Conservation (phyloP, 148 eudicot species). For the Silene latifolia region DNA sequence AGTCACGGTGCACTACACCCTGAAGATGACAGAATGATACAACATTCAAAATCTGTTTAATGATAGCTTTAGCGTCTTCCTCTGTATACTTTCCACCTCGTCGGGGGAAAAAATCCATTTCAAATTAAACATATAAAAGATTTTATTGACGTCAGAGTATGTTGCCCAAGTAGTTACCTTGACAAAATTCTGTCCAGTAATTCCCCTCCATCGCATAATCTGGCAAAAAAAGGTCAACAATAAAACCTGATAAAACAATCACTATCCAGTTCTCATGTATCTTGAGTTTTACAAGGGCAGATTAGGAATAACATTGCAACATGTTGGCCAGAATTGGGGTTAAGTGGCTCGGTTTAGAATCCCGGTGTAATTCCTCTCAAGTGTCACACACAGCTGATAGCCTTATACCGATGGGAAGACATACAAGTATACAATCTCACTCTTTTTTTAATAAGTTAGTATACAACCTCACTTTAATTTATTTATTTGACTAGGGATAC, state of each 20-base stretch:
- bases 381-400: background rate
- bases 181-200: constrained; percentile 61
- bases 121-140: background rate
- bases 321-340: background rate
- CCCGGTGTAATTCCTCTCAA: background rate
- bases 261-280: background rate
- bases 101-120: constrained; percentile 16
- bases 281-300: background rate
- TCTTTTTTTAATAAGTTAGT: too few species aligned
- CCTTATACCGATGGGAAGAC: background rate
- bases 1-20: constrained; percentile 77
- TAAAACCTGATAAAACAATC: background rate
- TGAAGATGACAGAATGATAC: constrained; percentile 75
- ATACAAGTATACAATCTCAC: background rate
- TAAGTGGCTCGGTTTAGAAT: background rate
- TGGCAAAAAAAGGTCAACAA: constrained; percentile 21
- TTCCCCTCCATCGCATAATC: constrained; percentile 75
- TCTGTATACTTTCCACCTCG: constrained; percentile 69
- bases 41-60: constrained; percentile 58
- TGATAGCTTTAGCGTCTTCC: constrained; percentile 53
- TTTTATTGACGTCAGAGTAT: background rate
- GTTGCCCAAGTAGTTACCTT: constrained; percentile 34
- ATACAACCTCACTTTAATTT: too few species aligned
- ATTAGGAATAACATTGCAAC: background rate
- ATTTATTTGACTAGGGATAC: background rate